Percentiles rank a stretch among this genome's conserved stretches.
Evolutionary conservation across 257 asterid species (phyloP).

Genomic region (Nemophila menziesii): DNA sequence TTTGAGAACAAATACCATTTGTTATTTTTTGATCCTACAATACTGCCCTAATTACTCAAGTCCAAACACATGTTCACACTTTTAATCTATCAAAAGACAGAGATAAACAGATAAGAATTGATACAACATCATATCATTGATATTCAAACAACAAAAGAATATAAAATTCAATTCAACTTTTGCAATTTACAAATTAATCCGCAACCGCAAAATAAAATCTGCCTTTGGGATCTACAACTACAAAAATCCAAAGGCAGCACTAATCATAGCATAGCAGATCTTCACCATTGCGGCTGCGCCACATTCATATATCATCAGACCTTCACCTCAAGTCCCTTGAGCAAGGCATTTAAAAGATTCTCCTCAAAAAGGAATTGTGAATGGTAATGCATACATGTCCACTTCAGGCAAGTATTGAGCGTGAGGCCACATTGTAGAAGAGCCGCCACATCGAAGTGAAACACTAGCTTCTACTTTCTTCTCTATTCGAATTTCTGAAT

Average conservation of each 20-base stretch:
- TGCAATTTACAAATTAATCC: not conserved
- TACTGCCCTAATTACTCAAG: too few species aligned
- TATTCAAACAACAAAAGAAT: too few species aligned
- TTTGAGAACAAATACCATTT: too few species aligned
- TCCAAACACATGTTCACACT: not conserved
- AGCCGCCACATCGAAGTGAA: constrained; percentile 17
- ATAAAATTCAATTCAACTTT: too few species aligned
- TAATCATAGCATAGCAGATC: too few species aligned
- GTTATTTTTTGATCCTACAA: too few species aligned
- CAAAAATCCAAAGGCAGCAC: constrained; percentile 1
- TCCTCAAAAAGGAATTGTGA: constrained; percentile 46
- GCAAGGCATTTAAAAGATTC: not conserved
- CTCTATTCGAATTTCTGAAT: constrained; percentile 7
- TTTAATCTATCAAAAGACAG: too few species aligned
- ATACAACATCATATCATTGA: too few species aligned
- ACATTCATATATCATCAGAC: too few species aligned
- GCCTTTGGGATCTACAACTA: constrained; percentile 1
- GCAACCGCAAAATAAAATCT: not conserved
- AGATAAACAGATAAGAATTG: too few species aligned
- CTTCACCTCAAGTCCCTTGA: too few species aligned
- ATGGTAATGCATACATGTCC: constrained; percentile 51
- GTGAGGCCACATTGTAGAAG: constrained; percentile 28
- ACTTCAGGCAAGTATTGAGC: constrained; percentile 38
- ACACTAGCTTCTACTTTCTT: constrained; percentile 8
- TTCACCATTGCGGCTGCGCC: not conserved